Base-by-base conservation (phyloP, 2,329 filamentous ascomycete species). In the Ceratocystiopsis brevicomis region DNA sequence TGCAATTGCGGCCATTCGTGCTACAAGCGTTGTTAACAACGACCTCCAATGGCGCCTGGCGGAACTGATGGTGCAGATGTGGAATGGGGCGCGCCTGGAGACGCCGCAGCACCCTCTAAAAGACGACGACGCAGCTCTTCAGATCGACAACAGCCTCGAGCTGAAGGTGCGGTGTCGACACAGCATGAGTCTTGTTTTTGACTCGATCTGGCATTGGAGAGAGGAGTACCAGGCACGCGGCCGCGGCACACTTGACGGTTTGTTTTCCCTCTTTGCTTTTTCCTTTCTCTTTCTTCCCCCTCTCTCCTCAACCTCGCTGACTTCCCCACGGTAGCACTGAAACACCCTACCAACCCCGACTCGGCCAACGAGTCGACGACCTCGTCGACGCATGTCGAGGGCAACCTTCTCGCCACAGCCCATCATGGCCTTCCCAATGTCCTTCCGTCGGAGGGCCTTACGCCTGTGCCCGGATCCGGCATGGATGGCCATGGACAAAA, bases 11-110 rank as follows among this genome's bases (percentile, higher is more conserved):
- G 74, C 76, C 5, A 76, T 88, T 40, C 70, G 82, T 33, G 69
- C 72, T 42, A 81, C 82, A 40, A 85, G 80, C 50, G 78, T 87
- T 16, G 71, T 78, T 38, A 72, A 78, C 47, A 88, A 88, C 53
- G 83, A 90, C 54, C 67, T 90, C 12, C 76, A 83, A 43, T 83
- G 81, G 67, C 73, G 83, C 32, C 66, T 88, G 47, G 81, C 81
- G 3, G 83, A 88, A 61, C 70, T 90, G n/a, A 80, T 88, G 67
- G 81, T 83, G 6, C 83, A 88, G 60, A 79, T 90, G 58, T 90
- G 81, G 81, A 83, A 85, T 52, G 78, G 73, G 2, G 69, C 71
- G n/a, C 65, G 70, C 12, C 59, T 72, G 11, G 69, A 73, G 34
- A 60, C 58, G 50, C 61, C 38, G 21, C 48, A 61, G 50, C 60